Base-by-base conservation (phyloP, 306 rosid species). In the Echinosophora koreensis region DNA sequence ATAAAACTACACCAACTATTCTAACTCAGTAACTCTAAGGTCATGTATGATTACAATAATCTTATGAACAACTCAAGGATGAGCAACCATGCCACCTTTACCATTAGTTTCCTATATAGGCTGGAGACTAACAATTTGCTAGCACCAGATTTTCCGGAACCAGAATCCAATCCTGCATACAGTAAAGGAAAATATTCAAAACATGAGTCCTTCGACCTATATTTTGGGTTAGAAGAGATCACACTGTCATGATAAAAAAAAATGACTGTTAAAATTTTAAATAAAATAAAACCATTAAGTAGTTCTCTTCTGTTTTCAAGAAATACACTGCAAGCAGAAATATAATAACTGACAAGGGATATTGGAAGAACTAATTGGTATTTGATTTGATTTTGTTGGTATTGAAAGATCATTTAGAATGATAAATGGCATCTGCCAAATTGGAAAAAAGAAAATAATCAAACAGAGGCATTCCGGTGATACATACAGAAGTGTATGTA, bases 41-140 rank as follows among this genome's bases (percentile, higher is more conserved):
- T 58, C 37, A 41, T 56, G 22, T 58, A 12, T 37, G 59, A 66
- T 57, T 72, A 64, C 58, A 66, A 32, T 57, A 47, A 41, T 77
- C 17, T 50, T 13, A 50, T 59, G 44, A 50, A 66, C 8, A 49
- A 56, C 17, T 72, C 54, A 59, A 82, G 37, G 17, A 77, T 32
- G 73, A 77, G 28, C 4, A 82, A 73, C 66, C 71, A 73, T 57
- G 56, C 76, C 72, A 77, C 46, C 46, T 37, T 49, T 57, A 58
- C 72, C 55, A 66, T 66, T 12, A 72, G 62, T 58, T 58, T 66
- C 67, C 54, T 50, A 50, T 7, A 11, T 47, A 58, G 38, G 30
- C 66, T 59, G 11, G 64, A 58, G 49, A 5, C 27, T 58, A 66
- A 39, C 76, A 78, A 58, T 72, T 32, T 38, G 13, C 58, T 52